phyloP scores from a whole-genome alignment of 768 basidiomycete species.

The Termitomyces sp. region DNA sequence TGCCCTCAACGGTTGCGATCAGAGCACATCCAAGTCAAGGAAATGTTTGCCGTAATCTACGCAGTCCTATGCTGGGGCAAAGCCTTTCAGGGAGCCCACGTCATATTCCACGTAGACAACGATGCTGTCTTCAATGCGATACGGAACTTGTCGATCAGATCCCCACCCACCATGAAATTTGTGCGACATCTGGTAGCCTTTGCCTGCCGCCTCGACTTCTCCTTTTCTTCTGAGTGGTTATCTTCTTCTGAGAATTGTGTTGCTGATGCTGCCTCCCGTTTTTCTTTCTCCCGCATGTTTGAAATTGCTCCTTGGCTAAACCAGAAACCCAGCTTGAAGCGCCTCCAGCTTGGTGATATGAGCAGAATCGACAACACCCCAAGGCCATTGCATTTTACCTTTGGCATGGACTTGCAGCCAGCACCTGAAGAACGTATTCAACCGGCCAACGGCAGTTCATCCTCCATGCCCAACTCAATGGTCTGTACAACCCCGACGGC shows the following conservation, averaged over 20 bases:
- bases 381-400: too few species aligned
- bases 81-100: rapidly evolving
- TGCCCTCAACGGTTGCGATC: too few species aligned
- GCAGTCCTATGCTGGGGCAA: neutral
- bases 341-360: neutral
- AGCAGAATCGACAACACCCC: too few species aligned
- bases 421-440: neutral
- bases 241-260: neutral
- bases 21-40: neutral
- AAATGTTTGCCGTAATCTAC: neutral
- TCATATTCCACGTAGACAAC: neutral
- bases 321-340: neutral
- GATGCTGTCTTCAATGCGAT: neutral
- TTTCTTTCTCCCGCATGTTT: too few species aligned
- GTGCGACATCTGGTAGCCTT: neutral
- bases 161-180: too few species aligned
- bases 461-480: neutral
- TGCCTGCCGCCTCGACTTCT: neutral
- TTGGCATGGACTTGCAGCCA: neutral
- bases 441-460: too few species aligned
- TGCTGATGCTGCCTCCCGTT: neutral
- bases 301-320: too few species aligned
- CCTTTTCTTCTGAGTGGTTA: neutral
- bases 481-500: neutral
- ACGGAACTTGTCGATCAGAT: too few species aligned